These are phyloP conservation scores for Quercus cerris DNA, from an alignment of 306 rosid species.

Conservation along the genomic window DNA sequence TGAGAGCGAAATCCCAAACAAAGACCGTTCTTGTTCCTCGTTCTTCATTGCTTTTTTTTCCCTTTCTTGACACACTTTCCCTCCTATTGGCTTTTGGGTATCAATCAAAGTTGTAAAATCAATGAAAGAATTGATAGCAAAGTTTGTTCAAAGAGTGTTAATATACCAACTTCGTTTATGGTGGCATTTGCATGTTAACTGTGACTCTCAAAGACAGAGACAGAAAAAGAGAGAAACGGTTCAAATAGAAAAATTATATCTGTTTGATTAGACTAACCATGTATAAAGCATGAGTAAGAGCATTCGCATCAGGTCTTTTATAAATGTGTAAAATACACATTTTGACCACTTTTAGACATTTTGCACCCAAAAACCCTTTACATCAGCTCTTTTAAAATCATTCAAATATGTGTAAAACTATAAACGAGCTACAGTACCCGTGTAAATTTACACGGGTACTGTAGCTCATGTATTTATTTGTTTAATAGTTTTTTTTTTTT, in stretches of 20 bases:
- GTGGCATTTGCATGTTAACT: slow-evolving; percentile 44
- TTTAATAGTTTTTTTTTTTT: too few species aligned
- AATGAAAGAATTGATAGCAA: slow-evolving; percentile 3
- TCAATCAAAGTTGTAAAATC: slow-evolving; percentile 20
- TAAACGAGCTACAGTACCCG: too few species aligned
- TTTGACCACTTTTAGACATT: too few species aligned
- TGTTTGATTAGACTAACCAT: slow-evolving; percentile 20
- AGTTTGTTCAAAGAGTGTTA: slow-evolving; percentile 3
- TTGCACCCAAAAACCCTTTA: too few species aligned
- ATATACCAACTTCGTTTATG: not conserved
- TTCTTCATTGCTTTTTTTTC: slow-evolving; percentile 48
- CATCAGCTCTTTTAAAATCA: too few species aligned
- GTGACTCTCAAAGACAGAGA: slow-evolving; percentile 24
- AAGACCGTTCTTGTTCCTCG: slow-evolving; percentile 69
- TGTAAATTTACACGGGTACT: too few species aligned
- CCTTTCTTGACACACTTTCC: not conserved
- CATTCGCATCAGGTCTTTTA: too few species aligned
- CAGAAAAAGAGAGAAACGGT: not conserved
- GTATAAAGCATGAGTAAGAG: not conserved
- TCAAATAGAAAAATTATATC: slow-evolving; percentile 2
- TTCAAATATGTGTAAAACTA: too few species aligned
- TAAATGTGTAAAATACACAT: too few species aligned
- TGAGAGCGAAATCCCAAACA: slow-evolving; percentile 92
- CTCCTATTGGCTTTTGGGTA: not conserved
- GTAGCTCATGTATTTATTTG: too few species aligned